phyloP scores from a whole-genome alignment of 305 asterid species.

The Fraxinus angustifolia region DNA sequence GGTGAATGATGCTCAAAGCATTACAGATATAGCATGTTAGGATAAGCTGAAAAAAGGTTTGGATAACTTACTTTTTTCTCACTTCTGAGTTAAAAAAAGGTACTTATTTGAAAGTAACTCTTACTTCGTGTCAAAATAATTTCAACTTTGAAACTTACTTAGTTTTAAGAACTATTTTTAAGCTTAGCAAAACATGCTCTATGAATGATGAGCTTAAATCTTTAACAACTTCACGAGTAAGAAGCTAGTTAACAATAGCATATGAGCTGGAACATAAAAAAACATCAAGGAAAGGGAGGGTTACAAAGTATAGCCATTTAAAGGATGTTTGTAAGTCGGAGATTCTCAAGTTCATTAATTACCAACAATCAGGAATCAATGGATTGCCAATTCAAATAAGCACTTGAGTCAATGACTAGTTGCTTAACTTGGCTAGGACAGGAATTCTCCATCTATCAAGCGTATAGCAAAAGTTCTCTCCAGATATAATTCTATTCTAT shows the following conservation, averaged over 20 bases:
- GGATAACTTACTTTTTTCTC: not conserved
- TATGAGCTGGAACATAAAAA: not conserved
- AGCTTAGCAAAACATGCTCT: not conserved
- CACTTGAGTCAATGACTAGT: not conserved
- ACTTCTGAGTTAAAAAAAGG: not conserved
- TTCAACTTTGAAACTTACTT: not conserved
- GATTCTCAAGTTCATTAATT: not conserved
- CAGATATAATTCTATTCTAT: not conserved
- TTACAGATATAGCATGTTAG: not conserved
- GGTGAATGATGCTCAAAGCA: not conserved
- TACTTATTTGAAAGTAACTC: not conserved
- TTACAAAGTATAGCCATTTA: not conserved
- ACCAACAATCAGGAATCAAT: not conserved
- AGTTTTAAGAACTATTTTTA: not conserved
- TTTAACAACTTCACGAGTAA: not conserved
- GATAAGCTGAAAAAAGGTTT: not conserved
- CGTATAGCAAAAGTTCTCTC: not conserved
- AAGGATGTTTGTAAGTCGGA: not conserved
- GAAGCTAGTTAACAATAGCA: not conserved
- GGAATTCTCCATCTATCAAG: not conserved
- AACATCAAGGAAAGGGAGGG: not conserved
- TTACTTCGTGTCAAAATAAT: not conserved
- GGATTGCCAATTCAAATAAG: not conserved
- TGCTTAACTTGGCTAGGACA: not conserved
- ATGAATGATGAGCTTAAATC: not conserved